phyloP scores from a whole-genome alignment of 2,329 filamentous ascomycete genomes.

The Cercospora janseana region DNA sequence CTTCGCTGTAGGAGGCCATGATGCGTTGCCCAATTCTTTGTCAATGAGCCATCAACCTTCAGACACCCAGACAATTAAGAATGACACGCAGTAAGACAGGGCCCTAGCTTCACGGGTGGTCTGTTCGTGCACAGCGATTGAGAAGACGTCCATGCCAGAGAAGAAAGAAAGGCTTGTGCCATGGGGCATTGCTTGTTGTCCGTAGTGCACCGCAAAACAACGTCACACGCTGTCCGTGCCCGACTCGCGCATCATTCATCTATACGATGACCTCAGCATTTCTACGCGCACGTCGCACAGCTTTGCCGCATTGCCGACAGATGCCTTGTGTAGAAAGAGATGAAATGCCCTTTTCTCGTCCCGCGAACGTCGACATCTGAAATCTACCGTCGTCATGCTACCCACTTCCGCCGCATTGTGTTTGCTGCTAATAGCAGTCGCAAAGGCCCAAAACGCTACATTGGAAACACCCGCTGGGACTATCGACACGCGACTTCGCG shows the following conservation, averaged over 20 bases:
- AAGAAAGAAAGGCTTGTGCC: not conserved
- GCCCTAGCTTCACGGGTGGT: too few relatives aligned
- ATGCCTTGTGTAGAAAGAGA: not conserved
- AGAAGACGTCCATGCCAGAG: too few relatives aligned
- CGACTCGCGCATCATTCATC: not conserved
- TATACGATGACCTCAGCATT: not conserved
- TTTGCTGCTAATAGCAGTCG: slow-evolving; percentile 19
- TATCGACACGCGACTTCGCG: slow-evolving; percentile 40
- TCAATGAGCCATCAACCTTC: too few relatives aligned
- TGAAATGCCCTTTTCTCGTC: not conserved
- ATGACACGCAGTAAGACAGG: too few relatives aligned
- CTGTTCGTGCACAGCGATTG: too few relatives aligned
- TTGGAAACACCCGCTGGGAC: slow-evolving; percentile 15
- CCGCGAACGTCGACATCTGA: not conserved
- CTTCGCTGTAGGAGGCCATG: too few relatives aligned
- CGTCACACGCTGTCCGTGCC: not conserved
- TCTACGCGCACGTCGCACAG: not conserved
- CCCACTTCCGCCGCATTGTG: not conserved
- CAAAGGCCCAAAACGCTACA: slow-evolving; percentile 29
- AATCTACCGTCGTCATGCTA: not conserved
- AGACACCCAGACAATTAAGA: too few relatives aligned
- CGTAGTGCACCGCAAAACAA: not conserved
- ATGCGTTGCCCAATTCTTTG: too few relatives aligned
- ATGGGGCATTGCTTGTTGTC: not conserved
- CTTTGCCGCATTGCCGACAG: not conserved